Conservation (phyloP, 805 yeast genomes). For the Starmera caribaea region DNA sequence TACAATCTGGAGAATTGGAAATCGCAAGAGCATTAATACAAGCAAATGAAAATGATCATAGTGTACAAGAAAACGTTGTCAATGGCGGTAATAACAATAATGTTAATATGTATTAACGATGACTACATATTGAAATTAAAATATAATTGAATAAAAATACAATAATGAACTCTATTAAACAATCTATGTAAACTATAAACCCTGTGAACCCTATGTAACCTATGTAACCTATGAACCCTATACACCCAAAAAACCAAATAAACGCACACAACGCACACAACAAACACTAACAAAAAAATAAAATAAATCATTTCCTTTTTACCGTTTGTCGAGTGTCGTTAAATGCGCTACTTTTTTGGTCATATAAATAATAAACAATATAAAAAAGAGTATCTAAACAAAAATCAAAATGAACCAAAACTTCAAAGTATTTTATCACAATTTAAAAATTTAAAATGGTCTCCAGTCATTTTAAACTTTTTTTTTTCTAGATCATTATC, state of each 20-base stretch:
- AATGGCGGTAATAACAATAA: constrained; percentile 5
- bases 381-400: background rate
- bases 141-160: too few relatives aligned
- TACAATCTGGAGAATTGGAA: constrained; percentile 42
- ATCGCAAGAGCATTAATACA: constrained; percentile 60
- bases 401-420: too few relatives aligned
- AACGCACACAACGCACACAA: constrained; percentile 1
- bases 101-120: background rate
- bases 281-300: background rate
- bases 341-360: background rate
- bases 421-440: too few relatives aligned
- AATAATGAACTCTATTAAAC: background rate
- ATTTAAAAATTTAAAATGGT: constrained; percentile 8
- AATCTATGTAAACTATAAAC: background rate
- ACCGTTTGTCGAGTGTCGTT: background rate
- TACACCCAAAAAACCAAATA: background rate
- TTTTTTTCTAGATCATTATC: too few relatives aligned
- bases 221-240: too few relatives aligned
- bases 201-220: background rate
- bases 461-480: constrained; percentile 13
- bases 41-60: constrained; percentile 30
- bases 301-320: background rate
- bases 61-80: constrained; percentile 6
- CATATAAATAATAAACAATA: background rate
- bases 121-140: too few relatives aligned